These are phyloP conservation scores for Hemerocallis citrina DNA, from an alignment of 106 monocot species.

Conservation along the genomic window DNA sequence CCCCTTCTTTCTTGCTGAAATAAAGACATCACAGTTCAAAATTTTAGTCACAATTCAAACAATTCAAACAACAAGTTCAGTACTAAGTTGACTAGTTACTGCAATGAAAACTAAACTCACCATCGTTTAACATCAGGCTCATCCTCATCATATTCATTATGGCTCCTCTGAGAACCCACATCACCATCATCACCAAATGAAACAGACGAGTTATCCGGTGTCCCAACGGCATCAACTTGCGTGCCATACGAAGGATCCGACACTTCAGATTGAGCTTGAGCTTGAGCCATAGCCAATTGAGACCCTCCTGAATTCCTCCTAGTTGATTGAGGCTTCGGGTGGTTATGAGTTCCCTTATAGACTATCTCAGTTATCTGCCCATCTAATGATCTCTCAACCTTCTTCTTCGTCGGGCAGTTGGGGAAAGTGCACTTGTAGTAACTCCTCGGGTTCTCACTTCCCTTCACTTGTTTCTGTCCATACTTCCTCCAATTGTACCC, in stretches of 20 bases:
- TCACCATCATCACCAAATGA: constrained; percentile 53
- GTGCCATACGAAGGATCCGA: constrained; percentile 19
- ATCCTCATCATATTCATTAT: constrained; percentile 21
- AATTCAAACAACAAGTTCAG: neutral
- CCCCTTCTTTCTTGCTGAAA: constrained; percentile 31
- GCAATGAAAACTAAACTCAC: constrained; percentile 1
- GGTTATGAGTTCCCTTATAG: constrained; percentile 52
- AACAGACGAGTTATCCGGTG: constrained; percentile 49
- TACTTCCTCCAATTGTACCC: constrained; percentile 75
- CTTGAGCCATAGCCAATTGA: neutral
- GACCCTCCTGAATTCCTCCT: constrained; percentile 23
- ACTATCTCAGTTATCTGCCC: constrained; percentile 57
- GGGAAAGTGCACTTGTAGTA: constrained; percentile 66
- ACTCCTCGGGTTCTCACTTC: constrained; percentile 59
- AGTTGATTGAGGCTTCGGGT: constrained; percentile 49
- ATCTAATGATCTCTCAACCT: constrained; percentile 42
- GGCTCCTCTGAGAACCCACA: constrained; percentile 19
- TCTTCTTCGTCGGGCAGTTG: constrained; percentile 54
- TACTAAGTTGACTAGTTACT: neutral
- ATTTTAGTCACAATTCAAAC: neutral
- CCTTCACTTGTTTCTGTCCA: constrained; percentile 63
- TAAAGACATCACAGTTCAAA: neutral
- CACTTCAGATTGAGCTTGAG: constrained; percentile 15
- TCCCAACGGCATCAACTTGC: constrained; percentile 10
- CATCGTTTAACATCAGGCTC: constrained; percentile 50